Conservation (phyloP, 495 filamentous ascomycete genomes). For the Penicillium nucicola region DNA sequence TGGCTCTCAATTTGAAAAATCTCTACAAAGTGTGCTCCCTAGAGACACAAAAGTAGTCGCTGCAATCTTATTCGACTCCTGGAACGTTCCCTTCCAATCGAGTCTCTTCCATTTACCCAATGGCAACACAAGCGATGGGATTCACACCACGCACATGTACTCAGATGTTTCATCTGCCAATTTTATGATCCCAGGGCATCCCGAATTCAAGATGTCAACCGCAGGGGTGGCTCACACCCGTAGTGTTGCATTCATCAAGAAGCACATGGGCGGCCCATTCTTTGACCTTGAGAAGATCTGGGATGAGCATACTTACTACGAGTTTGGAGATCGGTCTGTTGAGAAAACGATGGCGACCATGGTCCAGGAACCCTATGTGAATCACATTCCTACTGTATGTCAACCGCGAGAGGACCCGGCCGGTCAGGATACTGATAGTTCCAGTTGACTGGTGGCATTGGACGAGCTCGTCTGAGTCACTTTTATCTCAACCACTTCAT, state of each 20-base stretch:
- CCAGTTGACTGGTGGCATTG: slow-evolving; percentile 67
- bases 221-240: slow-evolving; percentile 36
- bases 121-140: not conserved
- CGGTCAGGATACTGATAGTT: too few species aligned
- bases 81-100: slow-evolving; percentile 8
- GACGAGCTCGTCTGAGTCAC: slow-evolving; percentile 53
- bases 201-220: slow-evolving; percentile 25
- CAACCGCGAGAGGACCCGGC: not conserved
- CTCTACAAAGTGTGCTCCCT: slow-evolving; percentile 3
- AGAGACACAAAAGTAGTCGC: slow-evolving; percentile 4
- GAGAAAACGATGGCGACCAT: slow-evolving; percentile 53
- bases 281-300: slow-evolving; percentile 60
- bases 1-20: slow-evolving; percentile 15
- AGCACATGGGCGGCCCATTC: slow-evolving; percentile 33
- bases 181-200: slow-evolving; percentile 34
- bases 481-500: slow-evolving; percentile 79
- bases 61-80: slow-evolving; percentile 17
- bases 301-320: slow-evolving; percentile 52
- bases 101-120: slow-evolving; percentile 11
- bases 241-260: slow-evolving; percentile 30
- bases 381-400: slow-evolving; percentile 53
- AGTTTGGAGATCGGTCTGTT: slow-evolving; percentile 38
- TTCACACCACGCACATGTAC: slow-evolving; percentile 17
- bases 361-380: slow-evolving; percentile 57
- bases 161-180: slow-evolving; percentile 15